These are phyloP conservation scores for Phycomyces nitens DNA, from an alignment of 192 early-diverging fungal genomes.

Conservation along the genomic window DNA sequence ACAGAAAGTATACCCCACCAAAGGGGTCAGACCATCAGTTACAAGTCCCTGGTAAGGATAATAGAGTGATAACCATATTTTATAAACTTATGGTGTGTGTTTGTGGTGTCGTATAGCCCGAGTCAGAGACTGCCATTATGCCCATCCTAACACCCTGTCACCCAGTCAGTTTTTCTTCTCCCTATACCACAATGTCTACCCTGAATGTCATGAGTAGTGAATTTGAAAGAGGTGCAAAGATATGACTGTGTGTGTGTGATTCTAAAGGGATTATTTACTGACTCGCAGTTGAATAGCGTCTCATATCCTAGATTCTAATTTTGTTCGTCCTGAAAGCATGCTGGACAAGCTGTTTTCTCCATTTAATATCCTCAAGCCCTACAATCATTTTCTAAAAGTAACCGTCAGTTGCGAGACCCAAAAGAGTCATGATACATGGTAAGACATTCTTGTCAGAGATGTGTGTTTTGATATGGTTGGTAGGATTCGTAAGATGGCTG, in stretches of 20 bases:
- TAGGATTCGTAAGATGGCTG: conserved; percentile 25
- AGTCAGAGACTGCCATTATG: conserved; percentile 20
- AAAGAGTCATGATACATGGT: conserved; percentile 28
- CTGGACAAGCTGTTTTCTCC: conserved; percentile 22
- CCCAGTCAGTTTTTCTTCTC: conserved; percentile 21
- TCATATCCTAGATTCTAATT: neutral
- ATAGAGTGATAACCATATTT: neutral
- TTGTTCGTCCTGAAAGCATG: neutral
- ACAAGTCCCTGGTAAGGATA: conserved; percentile 8
- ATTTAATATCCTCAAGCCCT: conserved; percentile 1
- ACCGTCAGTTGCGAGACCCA: conserved; percentile 3
- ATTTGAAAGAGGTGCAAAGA: conserved; percentile 17
- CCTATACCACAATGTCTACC: conserved; percentile 23
- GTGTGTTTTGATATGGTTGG: no score
- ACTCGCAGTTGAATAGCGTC: no score
- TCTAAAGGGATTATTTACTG: no score
- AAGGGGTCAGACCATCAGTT: conserved; percentile 3
- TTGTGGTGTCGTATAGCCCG: neutral
- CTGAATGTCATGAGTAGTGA: conserved; percentile 17
- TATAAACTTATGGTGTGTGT: no score
- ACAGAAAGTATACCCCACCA: conserved; percentile 8
- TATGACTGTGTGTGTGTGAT: no score
- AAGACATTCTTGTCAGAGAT: neutral
- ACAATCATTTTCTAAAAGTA: conserved; percentile 23
- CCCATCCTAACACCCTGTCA: conserved; percentile 32